phyloP scores from a whole-genome alignment of 768 basidiomycete genomes.

The Mycena olivaceomarginata region DNA sequence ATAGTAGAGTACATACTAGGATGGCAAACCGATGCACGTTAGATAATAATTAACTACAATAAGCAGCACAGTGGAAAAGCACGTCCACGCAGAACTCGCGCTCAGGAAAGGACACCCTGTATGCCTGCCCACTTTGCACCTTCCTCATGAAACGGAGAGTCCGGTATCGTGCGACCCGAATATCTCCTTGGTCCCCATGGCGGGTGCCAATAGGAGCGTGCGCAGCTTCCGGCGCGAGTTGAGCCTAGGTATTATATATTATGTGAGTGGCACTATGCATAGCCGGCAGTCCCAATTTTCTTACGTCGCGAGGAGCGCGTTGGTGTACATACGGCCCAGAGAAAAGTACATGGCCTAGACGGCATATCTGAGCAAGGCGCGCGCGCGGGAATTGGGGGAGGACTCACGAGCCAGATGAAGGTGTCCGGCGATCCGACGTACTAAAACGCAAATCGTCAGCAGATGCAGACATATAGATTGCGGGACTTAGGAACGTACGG shows the following conservation, averaged over 20 bases:
- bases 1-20: neutral
- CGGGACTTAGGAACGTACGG: conserved; percentile 26
- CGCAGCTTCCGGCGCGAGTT: conserved; percentile 32
- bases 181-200: neutral
- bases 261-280: conserved; percentile 1
- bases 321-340: conserved; percentile 46
- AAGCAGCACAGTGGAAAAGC: neutral
- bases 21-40: neutral
- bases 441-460: conserved; percentile 3
- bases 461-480: neutral
- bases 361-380: neutral
- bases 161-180: neutral
- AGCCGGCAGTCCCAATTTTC: neutral
- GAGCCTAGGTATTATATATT: conserved; percentile 19
- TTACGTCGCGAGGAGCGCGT: conserved; percentile 45
- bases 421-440: conserved; percentile 6
- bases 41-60: neutral
- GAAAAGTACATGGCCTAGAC: conserved; percentile 44
- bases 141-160: neutral
- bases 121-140: neutral
- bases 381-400: neutral
- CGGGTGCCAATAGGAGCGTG: neutral
- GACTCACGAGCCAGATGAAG: conserved; percentile 7
- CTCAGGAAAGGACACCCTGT: neutral
- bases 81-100: neutral